Percentiles rank a stretch among this genome's conserved stretches.
phyloP scores from a whole-genome alignment of 495 filamentous ascomycete genomes.

The Penicillium soppii region DNA sequence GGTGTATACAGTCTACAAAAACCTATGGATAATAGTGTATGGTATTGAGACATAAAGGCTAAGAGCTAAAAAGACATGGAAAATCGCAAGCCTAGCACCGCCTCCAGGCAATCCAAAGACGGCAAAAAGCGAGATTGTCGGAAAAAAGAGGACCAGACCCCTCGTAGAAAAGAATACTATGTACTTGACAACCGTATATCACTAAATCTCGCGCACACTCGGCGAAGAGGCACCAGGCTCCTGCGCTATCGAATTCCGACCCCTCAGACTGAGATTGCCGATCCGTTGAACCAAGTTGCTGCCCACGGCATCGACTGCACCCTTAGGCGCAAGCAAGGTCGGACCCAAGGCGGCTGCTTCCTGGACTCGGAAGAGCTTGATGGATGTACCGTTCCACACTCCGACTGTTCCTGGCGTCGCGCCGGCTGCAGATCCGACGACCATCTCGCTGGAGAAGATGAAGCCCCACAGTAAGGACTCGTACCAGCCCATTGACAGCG shows the following conservation, averaged over 20 bases:
- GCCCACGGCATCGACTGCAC: slow-evolving; percentile 93
- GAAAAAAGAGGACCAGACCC: slow-evolving; percentile 8
- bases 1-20: too few relatives aligned
- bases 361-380: slow-evolving; percentile 88
- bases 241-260: slow-evolving; percentile 34
- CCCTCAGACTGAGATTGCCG: slow-evolving; percentile 66
- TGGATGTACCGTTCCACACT: slow-evolving; percentile 88
- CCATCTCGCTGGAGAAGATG: slow-evolving; percentile 87
- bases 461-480: slow-evolving; percentile 95
- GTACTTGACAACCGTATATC: slow-evolving; percentile 16
- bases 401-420: slow-evolving; percentile 74
- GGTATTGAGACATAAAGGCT: background rate
- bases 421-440: slow-evolving; percentile 60
- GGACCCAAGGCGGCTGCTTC: slow-evolving; percentile 78
- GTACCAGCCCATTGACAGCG: slow-evolving; percentile 92
- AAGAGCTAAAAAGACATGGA: slow-evolving; percentile 9
- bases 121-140: background rate
- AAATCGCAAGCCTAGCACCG: slow-evolving; percentile 4
- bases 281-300: slow-evolving; percentile 87
- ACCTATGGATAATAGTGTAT: background rate
- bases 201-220: slow-evolving; percentile 40
- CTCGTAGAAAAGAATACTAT: slow-evolving; percentile 16
- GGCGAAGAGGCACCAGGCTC: slow-evolving; percentile 31
- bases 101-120: slow-evolving; percentile 9
- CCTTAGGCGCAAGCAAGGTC: slow-evolving; percentile 76